A percentile compares a stretch with the other conserved stretches of the same genome.
Conservation (phyloP, 2,329 filamentous ascomycete genomes). For the Harringtonia lauricola region DNA sequence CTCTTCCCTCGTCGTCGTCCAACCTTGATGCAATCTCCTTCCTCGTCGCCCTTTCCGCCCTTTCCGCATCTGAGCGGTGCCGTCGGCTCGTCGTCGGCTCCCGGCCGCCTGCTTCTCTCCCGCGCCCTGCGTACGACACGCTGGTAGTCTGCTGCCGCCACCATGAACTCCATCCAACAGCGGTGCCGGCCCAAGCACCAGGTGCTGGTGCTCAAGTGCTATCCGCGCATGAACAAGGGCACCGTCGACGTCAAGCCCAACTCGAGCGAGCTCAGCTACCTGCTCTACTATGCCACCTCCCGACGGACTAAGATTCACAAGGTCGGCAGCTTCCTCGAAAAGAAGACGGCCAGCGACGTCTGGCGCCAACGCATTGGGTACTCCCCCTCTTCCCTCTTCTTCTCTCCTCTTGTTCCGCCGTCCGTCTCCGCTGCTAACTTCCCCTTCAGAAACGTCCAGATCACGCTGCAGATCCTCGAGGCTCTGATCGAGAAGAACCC, state of each 20-base stretch:
- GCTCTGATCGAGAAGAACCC: constrained; percentile 89
- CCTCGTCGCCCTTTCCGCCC: no score
- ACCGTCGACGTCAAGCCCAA: constrained; percentile 91
- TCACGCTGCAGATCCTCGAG: constrained; percentile 84
- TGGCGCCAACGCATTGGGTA: constrained; percentile 82
- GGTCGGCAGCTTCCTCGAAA: constrained; percentile 88
- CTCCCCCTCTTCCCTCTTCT: constrained; percentile 8
- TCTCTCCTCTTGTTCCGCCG: background rate
- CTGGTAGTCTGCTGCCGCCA: constrained; percentile 14
- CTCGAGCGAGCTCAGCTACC: constrained; percentile 90
- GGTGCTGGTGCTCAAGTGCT: constrained; percentile 91
- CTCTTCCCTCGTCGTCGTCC: no score
- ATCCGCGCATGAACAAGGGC: constrained; percentile 84
- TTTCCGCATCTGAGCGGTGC: no score
- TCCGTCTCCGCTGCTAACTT: background rate
- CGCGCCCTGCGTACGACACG: no score
- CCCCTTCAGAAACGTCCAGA: constrained; percentile 66
- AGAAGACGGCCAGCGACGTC: constrained; percentile 84
- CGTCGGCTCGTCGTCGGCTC: no score
- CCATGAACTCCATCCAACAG: constrained; percentile 55
- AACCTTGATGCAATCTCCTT: no score
- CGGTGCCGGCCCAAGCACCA: constrained; percentile 89
- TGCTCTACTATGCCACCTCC: constrained; percentile 93
- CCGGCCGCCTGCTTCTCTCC: no score
- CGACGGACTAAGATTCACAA: constrained; percentile 93